Conservation (phyloP, 306 rosid species). For the Cyamopsis tetragonoloba region DNA sequence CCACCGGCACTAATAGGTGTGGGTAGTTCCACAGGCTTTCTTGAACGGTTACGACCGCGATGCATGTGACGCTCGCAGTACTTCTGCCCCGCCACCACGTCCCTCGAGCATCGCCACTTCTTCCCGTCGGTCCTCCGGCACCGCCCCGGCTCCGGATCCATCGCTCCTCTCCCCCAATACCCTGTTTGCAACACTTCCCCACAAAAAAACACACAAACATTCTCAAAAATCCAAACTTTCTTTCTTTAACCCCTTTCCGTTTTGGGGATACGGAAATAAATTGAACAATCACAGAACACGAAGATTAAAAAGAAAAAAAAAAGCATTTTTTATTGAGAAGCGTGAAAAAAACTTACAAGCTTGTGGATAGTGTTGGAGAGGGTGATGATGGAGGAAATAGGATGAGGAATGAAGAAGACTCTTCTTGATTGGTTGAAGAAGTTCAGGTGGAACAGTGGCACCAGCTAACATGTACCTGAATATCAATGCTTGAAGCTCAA, state of each 20-base stretch:
- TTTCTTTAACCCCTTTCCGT: constrained; percentile 19
- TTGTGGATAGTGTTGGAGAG: constrained; percentile 66
- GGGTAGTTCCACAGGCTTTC: constrained; percentile 99
- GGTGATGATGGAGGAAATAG: constrained; percentile 51
- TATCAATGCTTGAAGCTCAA: constrained; percentile 89
- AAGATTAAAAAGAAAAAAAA: background rate
- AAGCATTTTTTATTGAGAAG: background rate
- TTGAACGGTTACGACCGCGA: constrained; percentile 99
- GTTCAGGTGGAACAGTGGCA: constrained; percentile 82
- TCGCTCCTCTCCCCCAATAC: constrained; percentile 82
- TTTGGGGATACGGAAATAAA: background rate
- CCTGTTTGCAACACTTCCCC: constrained; percentile 70
- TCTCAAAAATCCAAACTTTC: background rate
- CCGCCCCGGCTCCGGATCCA: constrained; percentile 99
- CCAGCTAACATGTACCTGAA: constrained; percentile 86
- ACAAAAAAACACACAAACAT: constrained; percentile 8
- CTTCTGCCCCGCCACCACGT: constrained; percentile 94
- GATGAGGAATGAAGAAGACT: constrained; percentile 55
- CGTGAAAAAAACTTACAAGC: constrained; percentile 51
- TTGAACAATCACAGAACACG: background rate
- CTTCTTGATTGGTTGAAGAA: constrained; percentile 83
- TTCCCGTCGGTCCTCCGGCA: constrained; percentile 97
- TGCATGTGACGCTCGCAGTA: constrained; percentile 97
- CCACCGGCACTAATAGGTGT: constrained; percentile 38
- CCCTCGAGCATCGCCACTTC: constrained; percentile 98